A percentile compares a stretch with the other conserved stretches of the same genome.
These are phyloP conservation scores for Hippophae tibetana DNA, from an alignment of 306 rosid genomes.

Conservation along the genomic window DNA sequence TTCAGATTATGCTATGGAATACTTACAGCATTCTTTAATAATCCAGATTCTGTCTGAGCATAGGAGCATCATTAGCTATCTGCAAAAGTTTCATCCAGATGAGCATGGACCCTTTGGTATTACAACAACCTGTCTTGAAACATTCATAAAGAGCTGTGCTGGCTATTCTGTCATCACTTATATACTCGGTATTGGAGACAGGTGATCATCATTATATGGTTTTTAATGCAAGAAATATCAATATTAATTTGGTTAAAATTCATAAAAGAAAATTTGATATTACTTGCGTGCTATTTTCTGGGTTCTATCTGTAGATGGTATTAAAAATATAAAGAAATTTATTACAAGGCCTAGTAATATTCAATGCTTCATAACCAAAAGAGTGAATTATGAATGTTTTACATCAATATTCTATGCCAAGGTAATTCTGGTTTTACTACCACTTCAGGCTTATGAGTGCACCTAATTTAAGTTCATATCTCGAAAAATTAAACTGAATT, in stretches of 20 bases:
- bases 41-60: conserved; percentile 87
- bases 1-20: neutral
- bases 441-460: too few relatives aligned
- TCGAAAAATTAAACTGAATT: neutral
- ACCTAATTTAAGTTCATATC: neutral
- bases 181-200: conserved; percentile 96
- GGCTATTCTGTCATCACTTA: conserved; percentile 99
- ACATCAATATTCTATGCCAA: too few relatives aligned
- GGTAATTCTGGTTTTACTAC: too few relatives aligned
- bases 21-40: conserved; percentile 21
- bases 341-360: too few relatives aligned
- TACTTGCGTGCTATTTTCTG: too few relatives aligned
- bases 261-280: too few relatives aligned
- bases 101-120: conserved; percentile 95
- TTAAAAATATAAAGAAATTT: too few relatives aligned
- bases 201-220: conserved; percentile 33
- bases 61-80: conserved; percentile 86
- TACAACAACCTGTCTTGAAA: conserved; percentile 91
- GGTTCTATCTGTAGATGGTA: too few relatives aligned
- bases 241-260: neutral
- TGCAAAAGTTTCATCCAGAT: conserved; percentile 94
- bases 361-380: too few relatives aligned
- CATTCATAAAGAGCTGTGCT: conserved; percentile 96
- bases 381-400: too few relatives aligned
- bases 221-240: too few relatives aligned